Conservation (phyloP, 768 basidiomycete species). For the Amanita thiersii region DNA sequence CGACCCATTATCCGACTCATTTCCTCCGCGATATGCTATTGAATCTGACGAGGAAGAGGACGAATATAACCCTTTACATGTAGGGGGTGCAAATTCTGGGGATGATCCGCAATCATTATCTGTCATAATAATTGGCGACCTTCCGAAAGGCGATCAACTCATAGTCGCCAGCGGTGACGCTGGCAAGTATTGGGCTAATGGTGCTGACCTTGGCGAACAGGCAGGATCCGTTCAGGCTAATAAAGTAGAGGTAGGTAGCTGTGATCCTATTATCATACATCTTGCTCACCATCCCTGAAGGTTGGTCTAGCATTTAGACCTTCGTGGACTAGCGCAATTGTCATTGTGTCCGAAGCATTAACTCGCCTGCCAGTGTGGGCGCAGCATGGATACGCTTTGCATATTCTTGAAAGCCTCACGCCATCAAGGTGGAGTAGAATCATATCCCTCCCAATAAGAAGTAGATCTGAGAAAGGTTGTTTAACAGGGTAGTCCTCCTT, state of each 20-base stretch:
- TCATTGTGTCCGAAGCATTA: slow-evolving; percentile 47
- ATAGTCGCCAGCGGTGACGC: slow-evolving; percentile 40
- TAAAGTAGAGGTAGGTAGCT: not conserved
- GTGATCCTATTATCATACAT: not conserved
- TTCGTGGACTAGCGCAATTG: slow-evolving; percentile 33
- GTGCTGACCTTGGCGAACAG: slow-evolving; percentile 46
- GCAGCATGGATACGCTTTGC: slow-evolving; percentile 40
- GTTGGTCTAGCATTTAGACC: slow-evolving; percentile 45
- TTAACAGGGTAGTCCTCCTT: slow-evolving; percentile 35
- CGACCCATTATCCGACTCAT: slow-evolving; percentile 47
- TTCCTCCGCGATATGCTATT: slow-evolving; percentile 51
- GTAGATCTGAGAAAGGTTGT: not conserved
- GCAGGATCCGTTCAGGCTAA: slow-evolving; percentile 21
- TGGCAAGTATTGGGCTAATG: slow-evolving; percentile 41
- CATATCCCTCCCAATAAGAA: not conserved
- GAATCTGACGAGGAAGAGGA: slow-evolving; percentile 68
- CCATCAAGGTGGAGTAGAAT: slow-evolving; percentile 49
- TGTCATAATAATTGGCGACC: slow-evolving; percentile 30
- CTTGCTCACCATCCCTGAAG: slow-evolving; percentile 20
- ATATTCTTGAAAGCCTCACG: slow-evolving; percentile 31
- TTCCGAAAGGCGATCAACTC: slow-evolving; percentile 21
- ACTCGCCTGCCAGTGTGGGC: slow-evolving; percentile 39
- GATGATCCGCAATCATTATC: slow-evolving; percentile 14
- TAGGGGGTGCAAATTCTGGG: slow-evolving; percentile 12
- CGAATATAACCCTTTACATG: slow-evolving; percentile 38